Percentiles rank a stretch among this genome's conserved stretches.
phyloP scores from a whole-genome alignment of 2,329 filamentous ascomycete species.

The Exutisphaerella laricina region DNA sequence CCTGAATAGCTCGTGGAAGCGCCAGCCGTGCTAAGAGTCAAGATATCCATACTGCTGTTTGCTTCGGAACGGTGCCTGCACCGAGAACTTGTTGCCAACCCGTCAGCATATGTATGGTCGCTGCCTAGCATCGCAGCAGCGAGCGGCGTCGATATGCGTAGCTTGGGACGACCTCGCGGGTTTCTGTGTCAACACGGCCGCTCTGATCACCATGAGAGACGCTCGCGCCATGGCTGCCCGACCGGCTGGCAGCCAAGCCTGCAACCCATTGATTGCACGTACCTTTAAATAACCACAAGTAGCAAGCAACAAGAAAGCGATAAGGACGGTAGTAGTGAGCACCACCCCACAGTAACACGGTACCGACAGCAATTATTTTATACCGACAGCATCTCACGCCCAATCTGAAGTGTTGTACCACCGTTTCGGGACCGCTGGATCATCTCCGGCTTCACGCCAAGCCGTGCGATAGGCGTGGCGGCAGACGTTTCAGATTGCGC shows the following conservation, averaged over 20 bases:
- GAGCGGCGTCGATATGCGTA: background rate
- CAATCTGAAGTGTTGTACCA: constrained; percentile 4
- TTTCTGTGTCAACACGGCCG: background rate
- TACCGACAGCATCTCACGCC: background rate
- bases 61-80: constrained; percentile 2
- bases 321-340: background rate
- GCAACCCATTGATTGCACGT: background rate
- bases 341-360: background rate
- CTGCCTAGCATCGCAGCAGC: background rate
- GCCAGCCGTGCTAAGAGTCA: constrained; percentile 1
- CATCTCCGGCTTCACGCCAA: constrained; percentile 4
- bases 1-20: constrained; percentile 3
- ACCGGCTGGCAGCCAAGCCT: constrained; percentile 1
- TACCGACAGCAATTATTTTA: background rate
- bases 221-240: background rate
- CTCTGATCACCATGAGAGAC: constrained; percentile 2
- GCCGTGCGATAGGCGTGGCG: constrained; percentile 7
- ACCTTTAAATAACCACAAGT: constrained; percentile 3
- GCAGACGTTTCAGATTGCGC: constrained; percentile 1
- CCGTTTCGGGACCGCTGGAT: constrained; percentile 1
- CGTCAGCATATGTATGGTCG: background rate
- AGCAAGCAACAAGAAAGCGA: constrained; percentile 1
- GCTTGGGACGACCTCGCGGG: background rate
- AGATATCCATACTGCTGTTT: constrained; percentile 4
- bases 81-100: background rate